Evolutionary conservation across 192 early-diverging fungal species (phyloP).

Genomic region (Backusella circina): DNA sequence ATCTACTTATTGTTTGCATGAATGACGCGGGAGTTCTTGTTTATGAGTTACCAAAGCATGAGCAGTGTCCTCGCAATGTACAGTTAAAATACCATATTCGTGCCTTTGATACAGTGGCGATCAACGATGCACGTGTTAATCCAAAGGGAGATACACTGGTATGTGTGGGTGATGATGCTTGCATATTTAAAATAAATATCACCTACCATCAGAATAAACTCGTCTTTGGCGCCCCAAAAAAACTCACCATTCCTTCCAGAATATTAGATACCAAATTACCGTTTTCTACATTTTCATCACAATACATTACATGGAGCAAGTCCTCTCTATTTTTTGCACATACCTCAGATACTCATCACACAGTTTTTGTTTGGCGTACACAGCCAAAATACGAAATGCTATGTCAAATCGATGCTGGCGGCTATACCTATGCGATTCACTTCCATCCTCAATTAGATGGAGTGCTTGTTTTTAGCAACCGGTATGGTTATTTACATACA

Average conservation of each 20-base stretch:
- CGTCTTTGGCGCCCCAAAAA: neutral
- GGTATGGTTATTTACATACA: constrained; percentile 53
- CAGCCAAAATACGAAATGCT: constrained; percentile 31
- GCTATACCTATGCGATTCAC: constrained; percentile 36
- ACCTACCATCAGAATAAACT: neutral
- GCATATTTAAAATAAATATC: constrained; percentile 5
- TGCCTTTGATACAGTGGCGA: constrained; percentile 19
- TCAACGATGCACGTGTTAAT: constrained; percentile 49
- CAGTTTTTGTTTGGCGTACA: constrained; percentile 44
- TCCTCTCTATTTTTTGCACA: constrained; percentile 47
- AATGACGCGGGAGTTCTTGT: constrained; percentile 34
- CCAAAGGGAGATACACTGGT: constrained; percentile 45
- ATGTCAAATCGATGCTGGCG: constrained; percentile 38
- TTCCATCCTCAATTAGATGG: constrained; percentile 46
- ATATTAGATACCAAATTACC: neutral
- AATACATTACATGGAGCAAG: constrained; percentile 44
- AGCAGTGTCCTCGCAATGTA: constrained; percentile 5
- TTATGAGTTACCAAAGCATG: constrained; percentile 26
- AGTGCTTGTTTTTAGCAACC: constrained; percentile 43
- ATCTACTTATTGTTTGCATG: constrained; percentile 25
- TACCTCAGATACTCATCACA: constrained; percentile 38
- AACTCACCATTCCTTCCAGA: neutral
- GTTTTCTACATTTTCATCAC: constrained; percentile 31
- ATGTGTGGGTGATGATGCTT: constrained; percentile 41
- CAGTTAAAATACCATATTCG: constrained; percentile 14